Evolutionary conservation across 2,329 filamentous ascomycete species (phyloP), one percentile per base, ranked within the genome.

Genomic region (Cytospora mali): DNA sequence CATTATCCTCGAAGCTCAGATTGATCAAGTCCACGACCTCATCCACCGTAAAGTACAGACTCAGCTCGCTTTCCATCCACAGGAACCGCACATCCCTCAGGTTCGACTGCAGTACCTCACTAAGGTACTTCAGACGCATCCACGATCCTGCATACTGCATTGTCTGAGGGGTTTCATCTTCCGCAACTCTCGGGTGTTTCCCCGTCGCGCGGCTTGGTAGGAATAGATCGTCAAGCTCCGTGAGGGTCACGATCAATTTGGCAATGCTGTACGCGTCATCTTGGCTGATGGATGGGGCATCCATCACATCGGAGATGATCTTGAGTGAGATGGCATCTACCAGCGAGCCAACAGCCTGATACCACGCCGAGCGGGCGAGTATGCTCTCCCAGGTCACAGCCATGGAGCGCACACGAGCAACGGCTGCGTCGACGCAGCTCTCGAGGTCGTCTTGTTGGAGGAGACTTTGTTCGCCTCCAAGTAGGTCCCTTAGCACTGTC

Each of bases 61-160:
- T 87, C 49, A 89, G 75, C 71, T 88, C 86, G 72, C 85, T 86
- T 66, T 89, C 86, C 69, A 83, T 80, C 87, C 87, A 89, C 42
- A 89, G 73, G 66, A 79, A 88, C 62, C 79, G 80, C 61, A 89
- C 83, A 66, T 89, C 87, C 66, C 82, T 83, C 58, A 89, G 76
- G 69, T 89, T 88, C 68, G 85, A 88, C 75, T 89, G 86, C 67
- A 89, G 76, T 29, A 89, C 82, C 71, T 89, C 84, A 66, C 82
- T 83, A 21, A 89, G 76, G 68, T 84, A 89, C 73, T 88, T 85
- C 64, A 89, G 78, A 55, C 86, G 80, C 62, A 89, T 76, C 87
- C 87, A 89, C 55, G 79, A 81, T 3, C 80, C 77, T 4, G 85
- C 84, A 66, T 87, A 88, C 69, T 88, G 84, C 3, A 84, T 79